Evolutionary conservation across 257 asterid species (phyloP).

Genomic region (Rehmannia glutinosa): DNA sequence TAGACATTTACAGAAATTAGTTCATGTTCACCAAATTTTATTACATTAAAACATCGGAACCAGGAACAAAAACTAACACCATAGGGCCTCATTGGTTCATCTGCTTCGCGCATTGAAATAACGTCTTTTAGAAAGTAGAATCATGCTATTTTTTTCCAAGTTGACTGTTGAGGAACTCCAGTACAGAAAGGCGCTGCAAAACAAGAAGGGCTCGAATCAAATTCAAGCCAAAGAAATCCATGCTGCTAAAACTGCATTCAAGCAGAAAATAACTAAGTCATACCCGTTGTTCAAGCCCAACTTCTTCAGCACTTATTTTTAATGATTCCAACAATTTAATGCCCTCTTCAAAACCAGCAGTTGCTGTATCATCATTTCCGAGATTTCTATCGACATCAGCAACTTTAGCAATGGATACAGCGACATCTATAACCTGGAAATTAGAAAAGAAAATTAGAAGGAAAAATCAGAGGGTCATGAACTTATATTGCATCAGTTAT

Average conservation of each 20-base stretch:
- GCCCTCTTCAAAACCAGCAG: constrained; percentile 71
- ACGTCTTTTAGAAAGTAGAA: too few species aligned
- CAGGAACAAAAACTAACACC: not conserved
- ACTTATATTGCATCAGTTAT: too few species aligned
- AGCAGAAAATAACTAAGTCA: not conserved
- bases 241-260: not conserved
- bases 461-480: not conserved
- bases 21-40: constrained; percentile 15
- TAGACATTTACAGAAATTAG: constrained; percentile 25
- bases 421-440: constrained; percentile 62
- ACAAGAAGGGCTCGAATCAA: constrained; percentile 3
- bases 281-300: constrained; percentile 64
- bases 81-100: too few species aligned
- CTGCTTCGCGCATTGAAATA: too few species aligned
- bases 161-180: constrained; percentile 67
- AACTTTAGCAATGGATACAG: constrained; percentile 82
- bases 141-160: constrained; percentile 30
- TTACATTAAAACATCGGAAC: constrained; percentile 14
- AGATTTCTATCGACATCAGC: constrained; percentile 86
- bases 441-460: not conserved
- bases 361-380: constrained; percentile 58
- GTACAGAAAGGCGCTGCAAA: constrained; percentile 74
- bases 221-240: not conserved
- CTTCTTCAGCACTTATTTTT: constrained; percentile 45
- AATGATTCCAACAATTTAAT: constrained; percentile 55